Conservation (phyloP, 331 rosid genomes). For the Quercus phellos region DNA sequence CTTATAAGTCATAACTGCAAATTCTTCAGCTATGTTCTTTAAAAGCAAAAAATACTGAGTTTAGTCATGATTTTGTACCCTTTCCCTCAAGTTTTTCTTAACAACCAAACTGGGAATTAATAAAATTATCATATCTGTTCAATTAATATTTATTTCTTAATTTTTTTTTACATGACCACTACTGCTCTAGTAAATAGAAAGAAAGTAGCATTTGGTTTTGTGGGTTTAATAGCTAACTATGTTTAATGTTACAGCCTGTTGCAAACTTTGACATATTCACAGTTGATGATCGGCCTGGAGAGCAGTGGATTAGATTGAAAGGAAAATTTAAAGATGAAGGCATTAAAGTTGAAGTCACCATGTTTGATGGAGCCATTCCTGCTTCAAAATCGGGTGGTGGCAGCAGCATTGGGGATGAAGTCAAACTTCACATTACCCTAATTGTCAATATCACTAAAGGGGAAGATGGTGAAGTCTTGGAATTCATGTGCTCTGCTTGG, state of each 20-base stretch:
- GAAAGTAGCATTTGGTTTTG: background rate
- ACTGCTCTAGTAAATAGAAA: background rate
- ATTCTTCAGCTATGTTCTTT: background rate
- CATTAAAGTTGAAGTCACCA: conserved; percentile 69
- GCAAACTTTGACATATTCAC: conserved; percentile 48
- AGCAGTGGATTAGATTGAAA: conserved; percentile 68
- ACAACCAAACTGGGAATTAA: background rate
- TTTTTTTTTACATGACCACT: background rate
- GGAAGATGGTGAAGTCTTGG: conserved; percentile 39
- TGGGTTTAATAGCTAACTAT: background rate
- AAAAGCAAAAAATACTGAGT: background rate
- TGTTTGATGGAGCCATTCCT: conserved; percentile 62
- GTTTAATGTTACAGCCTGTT: conserved; percentile 44
- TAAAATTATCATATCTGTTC: background rate
- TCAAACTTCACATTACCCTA: conserved; percentile 61
- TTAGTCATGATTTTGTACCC: background rate
- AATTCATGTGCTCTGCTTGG: conserved; percentile 84
- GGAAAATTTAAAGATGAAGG: conserved; percentile 56
- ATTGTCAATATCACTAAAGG: conserved; percentile 62
- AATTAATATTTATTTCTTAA: background rate
- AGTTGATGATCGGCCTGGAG: conserved; percentile 61
- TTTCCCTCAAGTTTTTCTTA: background rate
- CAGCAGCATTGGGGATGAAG: conserved; percentile 35
- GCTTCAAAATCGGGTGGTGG: conserved; percentile 31
- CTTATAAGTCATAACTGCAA: background rate